Conservation (phyloP, 345 rosid genomes). For the Populus euphratica region DNA sequence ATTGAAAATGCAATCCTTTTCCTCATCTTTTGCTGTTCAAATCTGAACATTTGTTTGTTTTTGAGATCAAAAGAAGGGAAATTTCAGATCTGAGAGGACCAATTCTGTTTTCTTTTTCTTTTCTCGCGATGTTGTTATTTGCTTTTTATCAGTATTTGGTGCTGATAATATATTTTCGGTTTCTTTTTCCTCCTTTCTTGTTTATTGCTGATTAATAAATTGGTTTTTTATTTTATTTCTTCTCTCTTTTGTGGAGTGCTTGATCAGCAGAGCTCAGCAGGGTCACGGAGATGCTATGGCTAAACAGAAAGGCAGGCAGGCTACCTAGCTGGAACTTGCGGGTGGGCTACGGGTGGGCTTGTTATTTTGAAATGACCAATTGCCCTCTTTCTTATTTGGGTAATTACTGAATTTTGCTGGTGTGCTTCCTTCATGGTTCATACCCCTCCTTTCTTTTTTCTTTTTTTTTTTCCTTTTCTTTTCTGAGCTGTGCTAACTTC, state of each 20-base stretch:
- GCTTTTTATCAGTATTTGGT: neutral
- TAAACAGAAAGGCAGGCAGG: neutral
- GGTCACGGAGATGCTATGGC: neutral
- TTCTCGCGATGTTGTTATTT: neutral
- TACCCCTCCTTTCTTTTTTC: too few relatives aligned
- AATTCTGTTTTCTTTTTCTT: neutral
- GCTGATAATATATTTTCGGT: neutral
- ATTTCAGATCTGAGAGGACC: conserved; percentile 27
- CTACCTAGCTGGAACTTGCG: neutral
- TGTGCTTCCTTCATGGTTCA: neutral
- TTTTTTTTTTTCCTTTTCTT: too few relatives aligned
- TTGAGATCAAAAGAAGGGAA: neutral
- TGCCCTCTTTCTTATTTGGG: neutral
- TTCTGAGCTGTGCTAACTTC: too few relatives aligned
- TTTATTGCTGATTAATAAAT: neutral
- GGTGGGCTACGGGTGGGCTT: too few relatives aligned
- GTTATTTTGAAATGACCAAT: neutral
- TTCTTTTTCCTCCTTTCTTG: neutral
- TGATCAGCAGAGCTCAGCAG: neutral
- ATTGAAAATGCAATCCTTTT: conserved; percentile 35
- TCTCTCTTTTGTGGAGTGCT: neutral
- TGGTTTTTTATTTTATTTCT: neutral
- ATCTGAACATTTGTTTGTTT: conserved; percentile 28
- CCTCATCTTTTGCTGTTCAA: conserved; percentile 42
- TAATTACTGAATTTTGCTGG: neutral